Base-by-base conservation (phyloP, 345 rosid species). In the Lepidium didymum region DNA sequence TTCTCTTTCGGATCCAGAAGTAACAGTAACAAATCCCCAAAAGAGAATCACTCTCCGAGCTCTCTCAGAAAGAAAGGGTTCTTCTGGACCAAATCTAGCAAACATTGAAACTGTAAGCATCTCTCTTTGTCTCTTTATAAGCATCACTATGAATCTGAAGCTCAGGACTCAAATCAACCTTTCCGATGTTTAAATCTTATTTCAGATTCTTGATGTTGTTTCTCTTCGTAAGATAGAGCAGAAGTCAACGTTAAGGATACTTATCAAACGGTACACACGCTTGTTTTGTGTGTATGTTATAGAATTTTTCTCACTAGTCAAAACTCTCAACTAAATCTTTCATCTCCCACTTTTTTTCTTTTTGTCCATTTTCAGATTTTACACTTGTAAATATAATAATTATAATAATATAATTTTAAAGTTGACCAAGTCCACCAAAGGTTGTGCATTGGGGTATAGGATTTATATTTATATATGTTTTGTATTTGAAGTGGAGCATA, bases 41-140 rank as follows among this genome's bases (percentile, higher is more conserved):
- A 79, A 49, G 96, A 86, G 69, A 81, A 67, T 68, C 82, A 82
- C 38, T 40, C 85, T 2, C 27, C 73, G 14, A 70, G 5, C n/a
- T 59, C 62, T 44, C 49, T 53, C 6, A 69, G 75, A 75, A 94
- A 78, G 85, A 91, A 81, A 56, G 93, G 96, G 19, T 81, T 91
- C 70, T 94, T 94, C 80, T 91, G 96, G 97, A 68, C 90, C 57
- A 89, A 85, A 75, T 87, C 96, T 56, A 70, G 79, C 81, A 89
- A 83, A 83, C 79, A 60, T 12, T 91, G 84, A 91, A 56, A 69
- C 52, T 41, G 33, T 75, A 67, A 38, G 67, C 70, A 45, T 53
- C 47, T 9, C 50, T 27, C 4, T 64, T 25, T 59, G 36, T 12
- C 6, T 31, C 57, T 37, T 2, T 4, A n/a, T 13, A 58, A 50